A percentile compares a stretch with the other conserved stretches of the same genome.
These are phyloP conservation scores for Yarrowia alimentaria DNA, from an alignment of 805 yeast species.

Conservation along the genomic window DNA sequence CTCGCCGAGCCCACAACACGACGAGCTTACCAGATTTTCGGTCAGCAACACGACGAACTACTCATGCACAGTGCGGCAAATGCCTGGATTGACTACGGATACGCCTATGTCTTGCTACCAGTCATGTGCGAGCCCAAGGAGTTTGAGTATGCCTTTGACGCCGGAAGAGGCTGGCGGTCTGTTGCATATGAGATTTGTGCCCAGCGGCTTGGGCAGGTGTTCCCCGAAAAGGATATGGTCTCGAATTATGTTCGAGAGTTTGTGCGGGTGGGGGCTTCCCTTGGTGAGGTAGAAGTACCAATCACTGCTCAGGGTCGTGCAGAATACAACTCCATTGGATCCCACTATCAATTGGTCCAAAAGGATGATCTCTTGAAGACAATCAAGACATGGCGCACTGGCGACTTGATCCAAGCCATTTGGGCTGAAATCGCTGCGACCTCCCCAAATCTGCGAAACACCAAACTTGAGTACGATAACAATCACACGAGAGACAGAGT, in stretches of 20 bases:
- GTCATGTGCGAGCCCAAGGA: slow-evolving; percentile 23
- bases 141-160: slow-evolving; percentile 15
- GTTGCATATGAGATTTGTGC: slow-evolving; percentile 13
- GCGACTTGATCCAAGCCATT: slow-evolving; percentile 8
- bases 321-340: neutral
- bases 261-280: slow-evolving; percentile 1
- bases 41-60: slow-evolving; percentile 12
- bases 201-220: slow-evolving; percentile 1
- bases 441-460: slow-evolving; percentile 9
- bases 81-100: slow-evolving; percentile 15
- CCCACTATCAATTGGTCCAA: slow-evolving; percentile 1
- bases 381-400: neutral
- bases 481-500: slow-evolving; percentile 1
- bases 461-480: slow-evolving; percentile 12
- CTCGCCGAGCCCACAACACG: slow-evolving; percentile 4
- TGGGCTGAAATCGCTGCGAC: neutral
- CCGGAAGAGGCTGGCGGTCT: slow-evolving; percentile 6
- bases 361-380: neutral
- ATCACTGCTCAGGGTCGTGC: neutral
- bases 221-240: slow-evolving; percentile 6
- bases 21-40: slow-evolving; percentile 19
- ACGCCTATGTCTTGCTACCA: slow-evolving; percentile 4
- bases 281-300: slow-evolving; percentile 18
- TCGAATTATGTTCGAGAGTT: neutral
- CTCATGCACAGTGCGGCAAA: slow-evolving; percentile 10